Evolutionary conservation across 371 early-diverging fungal species (phyloP).

Genomic region (Mucor racemosus): DNA sequence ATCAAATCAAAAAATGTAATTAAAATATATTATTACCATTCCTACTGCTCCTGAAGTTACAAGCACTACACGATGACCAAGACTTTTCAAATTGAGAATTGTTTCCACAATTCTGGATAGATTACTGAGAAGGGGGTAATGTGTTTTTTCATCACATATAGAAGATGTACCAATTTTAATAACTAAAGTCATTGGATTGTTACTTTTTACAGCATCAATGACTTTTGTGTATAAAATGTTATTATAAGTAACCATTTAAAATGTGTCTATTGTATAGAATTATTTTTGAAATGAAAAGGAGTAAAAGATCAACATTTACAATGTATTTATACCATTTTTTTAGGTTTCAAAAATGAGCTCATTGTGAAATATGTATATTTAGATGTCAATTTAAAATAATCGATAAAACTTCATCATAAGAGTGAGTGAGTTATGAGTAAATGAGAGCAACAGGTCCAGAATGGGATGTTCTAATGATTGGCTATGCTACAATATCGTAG

Average conservation of each 20-base stretch:
- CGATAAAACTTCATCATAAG: too few relatives aligned
- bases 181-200: slow-evolving; percentile 66
- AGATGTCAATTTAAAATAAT: background rate
- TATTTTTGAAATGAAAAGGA: background rate
- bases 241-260: background rate
- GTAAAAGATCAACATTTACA: background rate
- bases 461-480: background rate
- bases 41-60: slow-evolving; percentile 95
- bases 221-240: background rate
- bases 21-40: background rate
- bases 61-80: slow-evolving; percentile 87
- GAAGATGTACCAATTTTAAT: slow-evolving; percentile 93
- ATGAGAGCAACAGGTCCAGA: background rate
- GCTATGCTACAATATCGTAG: too few relatives aligned
- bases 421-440: too few relatives aligned
- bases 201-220: background rate
- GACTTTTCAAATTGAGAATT: slow-evolving; percentile 72
- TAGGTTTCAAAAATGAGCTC: background rate
- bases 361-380: background rate
- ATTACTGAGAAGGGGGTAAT: slow-evolving; percentile 85
- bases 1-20: slow-evolving; percentile 31
- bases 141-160: slow-evolving; percentile 90
- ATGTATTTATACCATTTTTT: background rate
- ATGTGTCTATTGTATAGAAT: background rate
- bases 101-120: slow-evolving; percentile 90